Evolutionary conservation across 2,329 filamentous ascomycete genomes (phyloP).

Genomic region (Venturia nashicola): DNA sequence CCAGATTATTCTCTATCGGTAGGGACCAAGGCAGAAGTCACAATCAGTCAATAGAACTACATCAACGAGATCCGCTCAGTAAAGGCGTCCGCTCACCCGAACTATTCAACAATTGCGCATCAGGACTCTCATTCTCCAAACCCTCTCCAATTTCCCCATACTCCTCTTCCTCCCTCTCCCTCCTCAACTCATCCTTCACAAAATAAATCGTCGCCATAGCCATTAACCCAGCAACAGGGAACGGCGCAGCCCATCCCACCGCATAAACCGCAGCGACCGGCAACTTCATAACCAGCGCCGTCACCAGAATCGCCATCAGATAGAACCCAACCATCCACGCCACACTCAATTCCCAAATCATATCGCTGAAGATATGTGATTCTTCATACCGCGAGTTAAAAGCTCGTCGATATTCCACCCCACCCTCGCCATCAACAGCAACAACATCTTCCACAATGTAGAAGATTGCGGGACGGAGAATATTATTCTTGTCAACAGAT

Average conservation of each 20-base stretch:
- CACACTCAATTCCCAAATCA: conserved; percentile 42
- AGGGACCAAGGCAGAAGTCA: too few relatives aligned
- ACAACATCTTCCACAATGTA: conserved; percentile 57
- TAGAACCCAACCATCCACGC: conserved; percentile 32
- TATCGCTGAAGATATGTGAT: conserved; percentile 40
- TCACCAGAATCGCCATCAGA: neutral
- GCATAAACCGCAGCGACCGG: conserved; percentile 6
- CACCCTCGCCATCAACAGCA: conserved; percentile 52
- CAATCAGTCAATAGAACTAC: too few relatives aligned
- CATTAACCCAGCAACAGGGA: conserved; percentile 6
- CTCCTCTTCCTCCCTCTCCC: neutral
- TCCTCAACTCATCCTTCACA: conserved; percentile 1
- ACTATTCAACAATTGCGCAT: neutral
- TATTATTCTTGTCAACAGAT: neutral
- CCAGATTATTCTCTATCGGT: too few relatives aligned
- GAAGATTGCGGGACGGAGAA: conserved; percentile 40
- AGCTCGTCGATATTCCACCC: conserved; percentile 39
- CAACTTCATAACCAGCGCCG: neutral
- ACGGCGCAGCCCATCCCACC: conserved; percentile 9
- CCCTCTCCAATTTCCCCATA: neutral
- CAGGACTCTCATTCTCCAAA: neutral
- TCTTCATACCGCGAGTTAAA: conserved; percentile 40
- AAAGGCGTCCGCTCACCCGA: conserved; percentile 3
- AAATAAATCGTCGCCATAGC: conserved; percentile 7
- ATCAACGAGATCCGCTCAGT: neutral